Evolutionary conservation across 2,329 filamentous ascomycete genomes (phyloP), one percentile per base, ranked within the genome.

Genomic region (Fusarium haematococcum): DNA sequence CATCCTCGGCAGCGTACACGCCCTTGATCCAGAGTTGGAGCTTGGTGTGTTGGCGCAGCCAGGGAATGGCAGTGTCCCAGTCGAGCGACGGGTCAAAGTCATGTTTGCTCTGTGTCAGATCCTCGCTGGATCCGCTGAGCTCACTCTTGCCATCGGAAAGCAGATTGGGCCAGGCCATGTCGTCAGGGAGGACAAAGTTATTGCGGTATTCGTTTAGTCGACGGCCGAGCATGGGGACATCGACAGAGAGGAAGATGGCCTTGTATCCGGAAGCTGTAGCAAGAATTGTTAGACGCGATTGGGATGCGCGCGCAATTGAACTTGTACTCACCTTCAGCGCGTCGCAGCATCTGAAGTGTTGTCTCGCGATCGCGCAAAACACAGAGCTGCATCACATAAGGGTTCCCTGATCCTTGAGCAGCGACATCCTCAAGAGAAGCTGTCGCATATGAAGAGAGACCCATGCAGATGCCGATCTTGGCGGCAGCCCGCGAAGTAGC

Each of bases 51-150:
- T 68, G 33, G 1, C 91, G 89, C 30, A 94, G 79, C 91, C 91
- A 94, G 10, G 87, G 84, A 5, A 93, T 85, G 78, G 92, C 92
- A 5, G 63, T 68, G 60, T 89, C 87, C 92, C 92, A 94, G 85
- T 83, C 91, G 86, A 11, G 88, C 86, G 20, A 74, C 13, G 75
- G 69, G 18, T 76, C 73, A 57, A 74, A 75, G 64, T 74, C 73
- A 45, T 75, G 67, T 27, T 60, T 69, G 56, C 68, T 71, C 2
- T 57, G 33, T 4, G 52, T 71, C 2, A 43, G n/a, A 23, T 69
- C 64, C 13, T 59, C 59, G 6, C 45, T 27, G 7, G 66, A 63
- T n/a, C 73, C 73, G 45, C 73, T 73, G 16, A 74, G 66, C 30
- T 75, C 72, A n/a, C 65, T 69, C 57, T 75, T 71, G 6, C 73